These are phyloP conservation scores for Backusella parvicylindrica DNA, from an alignment of 192 early-diverging fungal species.

Conservation along the genomic window DNA sequence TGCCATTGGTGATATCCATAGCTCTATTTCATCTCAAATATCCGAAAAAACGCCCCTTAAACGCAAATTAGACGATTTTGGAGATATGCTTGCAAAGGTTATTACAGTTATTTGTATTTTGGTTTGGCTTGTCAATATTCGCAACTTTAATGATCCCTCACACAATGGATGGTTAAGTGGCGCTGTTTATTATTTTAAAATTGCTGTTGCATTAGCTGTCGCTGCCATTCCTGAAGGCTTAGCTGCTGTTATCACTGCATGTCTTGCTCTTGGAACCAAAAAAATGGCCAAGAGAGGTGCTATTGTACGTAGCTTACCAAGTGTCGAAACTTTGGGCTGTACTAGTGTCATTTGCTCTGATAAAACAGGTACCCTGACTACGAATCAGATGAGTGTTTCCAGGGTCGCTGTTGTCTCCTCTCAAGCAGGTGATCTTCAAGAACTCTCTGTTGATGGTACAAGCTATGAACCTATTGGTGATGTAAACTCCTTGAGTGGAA, in stretches of 20 bases:
- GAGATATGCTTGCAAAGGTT: conserved; percentile 80
- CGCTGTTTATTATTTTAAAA: conserved; percentile 98
- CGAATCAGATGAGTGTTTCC: conserved; percentile 96
- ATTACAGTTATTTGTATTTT: conserved; percentile 88
- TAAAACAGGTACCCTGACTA: conserved; percentile 99
- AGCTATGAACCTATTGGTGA: conserved; percentile 84
- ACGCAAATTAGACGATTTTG: conserved; percentile 95
- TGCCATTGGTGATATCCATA: conserved; percentile 93
- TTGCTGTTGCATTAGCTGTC: conserved; percentile 96
- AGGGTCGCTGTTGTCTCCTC: conserved; percentile 56
- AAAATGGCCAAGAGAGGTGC: conserved; percentile 96
- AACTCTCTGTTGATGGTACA: conserved; percentile 79
- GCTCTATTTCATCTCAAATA: conserved; percentile 77
- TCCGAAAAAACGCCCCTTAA: conserved; percentile 96
- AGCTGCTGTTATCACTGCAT: conserved; percentile 97
- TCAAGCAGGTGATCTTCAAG: conserved; percentile 43
- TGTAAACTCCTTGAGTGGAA: conserved; percentile 29
- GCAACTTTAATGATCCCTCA: conserved; percentile 89
- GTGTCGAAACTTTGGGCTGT: conserved; percentile 96
- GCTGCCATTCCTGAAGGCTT: conserved; percentile 99
- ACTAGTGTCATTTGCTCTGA: conserved; percentile 98
- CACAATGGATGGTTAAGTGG: conserved; percentile 93
- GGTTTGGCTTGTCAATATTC: conserved; percentile 97
- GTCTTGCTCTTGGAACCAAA: conserved; percentile 94
- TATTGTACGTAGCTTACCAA: conserved; percentile 89